phyloP scores from a whole-genome alignment of 1,284 basidiomycete genomes.

The Pseudozyma sp. region DNA sequence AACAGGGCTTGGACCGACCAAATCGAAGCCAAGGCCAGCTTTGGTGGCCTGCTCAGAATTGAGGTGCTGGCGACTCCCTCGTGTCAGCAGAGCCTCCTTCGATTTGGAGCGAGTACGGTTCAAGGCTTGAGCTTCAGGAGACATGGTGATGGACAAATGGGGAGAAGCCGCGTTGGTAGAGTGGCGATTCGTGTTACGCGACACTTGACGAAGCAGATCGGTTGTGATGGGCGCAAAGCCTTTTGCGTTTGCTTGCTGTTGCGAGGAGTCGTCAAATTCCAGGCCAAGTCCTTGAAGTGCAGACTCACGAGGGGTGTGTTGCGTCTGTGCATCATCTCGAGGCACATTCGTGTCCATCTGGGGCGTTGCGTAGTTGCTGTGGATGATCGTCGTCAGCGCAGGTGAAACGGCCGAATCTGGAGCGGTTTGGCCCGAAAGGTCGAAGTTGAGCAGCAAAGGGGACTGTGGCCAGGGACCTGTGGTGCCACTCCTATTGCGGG shows the following conservation, averaged over 20 bases:
- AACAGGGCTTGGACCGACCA: slow-evolving; percentile 35
- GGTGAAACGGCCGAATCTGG: slow-evolving; percentile 19
- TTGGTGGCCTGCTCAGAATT: background rate
- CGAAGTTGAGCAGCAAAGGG: slow-evolving; percentile 36
- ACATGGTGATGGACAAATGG: slow-evolving; percentile 48
- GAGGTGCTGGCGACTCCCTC: slow-evolving; percentile 15
- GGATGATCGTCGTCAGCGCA: slow-evolving; percentile 34
- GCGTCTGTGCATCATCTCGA: background rate
- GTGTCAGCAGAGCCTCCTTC: slow-evolving; percentile 23
- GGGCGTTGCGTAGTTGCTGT: slow-evolving; percentile 26
- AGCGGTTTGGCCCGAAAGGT: background rate
- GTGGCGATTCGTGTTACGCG: slow-evolving; percentile 15
- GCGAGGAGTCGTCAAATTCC: slow-evolving; percentile 18
- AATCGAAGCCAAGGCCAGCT: slow-evolving; percentile 15
- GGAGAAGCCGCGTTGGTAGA: slow-evolving; percentile 20
- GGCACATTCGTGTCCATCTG: slow-evolving; percentile 9
- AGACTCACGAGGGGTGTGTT: background rate
- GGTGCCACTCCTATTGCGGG: slow-evolving; percentile 39
- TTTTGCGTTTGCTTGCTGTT: slow-evolving; percentile 4
- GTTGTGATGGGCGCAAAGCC: slow-evolving; percentile 37
- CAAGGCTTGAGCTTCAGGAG: slow-evolving; percentile 16
- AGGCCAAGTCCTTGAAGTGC: slow-evolving; percentile 30
- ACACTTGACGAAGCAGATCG: slow-evolving; percentile 32
- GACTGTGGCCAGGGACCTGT: slow-evolving; percentile 52
- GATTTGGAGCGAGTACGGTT: slow-evolving; percentile 21